These are phyloP conservation scores for Saccharomyces pastorianus DNA, from an alignment of 1,139 yeast species.

Conservation along the genomic window DNA sequence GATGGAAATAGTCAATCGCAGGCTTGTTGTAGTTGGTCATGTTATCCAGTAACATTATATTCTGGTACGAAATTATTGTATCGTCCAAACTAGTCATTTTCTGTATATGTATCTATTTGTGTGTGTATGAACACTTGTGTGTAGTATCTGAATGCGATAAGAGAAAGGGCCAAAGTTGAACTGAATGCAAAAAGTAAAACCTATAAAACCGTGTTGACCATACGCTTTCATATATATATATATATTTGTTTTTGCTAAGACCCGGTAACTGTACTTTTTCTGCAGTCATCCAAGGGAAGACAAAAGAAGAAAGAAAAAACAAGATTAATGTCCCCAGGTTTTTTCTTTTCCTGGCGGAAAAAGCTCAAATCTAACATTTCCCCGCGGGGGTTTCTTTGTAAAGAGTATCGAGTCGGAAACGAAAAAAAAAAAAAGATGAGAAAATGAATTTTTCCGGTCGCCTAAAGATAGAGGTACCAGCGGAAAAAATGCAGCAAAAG, in stretches of 20 bases:
- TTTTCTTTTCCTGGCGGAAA: neutral
- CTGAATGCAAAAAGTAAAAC: neutral
- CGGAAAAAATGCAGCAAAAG: neutral
- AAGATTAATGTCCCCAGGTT: neutral
- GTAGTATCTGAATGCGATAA: neutral
- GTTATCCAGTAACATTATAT: slow-evolving; percentile 20
- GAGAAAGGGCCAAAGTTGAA: neutral
- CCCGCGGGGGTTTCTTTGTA: neutral
- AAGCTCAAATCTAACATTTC: neutral
- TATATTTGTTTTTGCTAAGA: neutral
- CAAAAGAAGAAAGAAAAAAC: neutral
- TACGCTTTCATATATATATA: neutral
- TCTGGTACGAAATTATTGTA: slow-evolving; percentile 16
- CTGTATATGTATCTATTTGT: neutral
- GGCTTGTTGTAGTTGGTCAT: slow-evolving; percentile 18
- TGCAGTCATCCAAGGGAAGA: neutral
- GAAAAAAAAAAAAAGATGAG: neutral
- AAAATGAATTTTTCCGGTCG: neutral
- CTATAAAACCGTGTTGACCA: neutral
- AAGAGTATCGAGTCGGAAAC: neutral
- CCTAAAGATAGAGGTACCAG: neutral
- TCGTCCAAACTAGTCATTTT: slow-evolving; percentile 12
- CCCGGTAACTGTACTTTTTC: neutral
- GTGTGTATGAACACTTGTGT: neutral
- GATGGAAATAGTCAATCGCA: slow-evolving; percentile 21